Conservation (phyloP, 2,329 filamentous ascomycete genomes). For the Pyricularia grisea region DNA sequence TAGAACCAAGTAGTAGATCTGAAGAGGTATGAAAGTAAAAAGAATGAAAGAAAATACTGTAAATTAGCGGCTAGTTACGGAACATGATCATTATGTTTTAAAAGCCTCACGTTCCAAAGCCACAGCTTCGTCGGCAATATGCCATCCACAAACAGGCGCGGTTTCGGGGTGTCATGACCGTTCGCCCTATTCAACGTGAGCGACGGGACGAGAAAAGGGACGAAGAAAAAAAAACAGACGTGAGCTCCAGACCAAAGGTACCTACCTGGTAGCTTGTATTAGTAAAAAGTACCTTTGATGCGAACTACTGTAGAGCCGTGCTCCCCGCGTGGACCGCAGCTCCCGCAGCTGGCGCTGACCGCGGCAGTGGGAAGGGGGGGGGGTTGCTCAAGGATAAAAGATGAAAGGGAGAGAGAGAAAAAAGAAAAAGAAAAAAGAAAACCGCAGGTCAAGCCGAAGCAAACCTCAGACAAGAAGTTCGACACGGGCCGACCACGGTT, state of each 20-base stretch:
- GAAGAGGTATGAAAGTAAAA: too few relatives aligned
- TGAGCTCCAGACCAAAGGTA: too few relatives aligned
- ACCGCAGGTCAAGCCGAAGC: conserved; percentile 27
- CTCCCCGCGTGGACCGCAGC: neutral
- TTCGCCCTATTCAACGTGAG: too few relatives aligned
- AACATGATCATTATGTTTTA: neutral
- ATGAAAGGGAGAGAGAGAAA: neutral
- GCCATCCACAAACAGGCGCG: neutral
- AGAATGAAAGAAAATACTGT: too few relatives aligned
- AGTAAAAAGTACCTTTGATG: neutral
- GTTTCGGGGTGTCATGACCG: neutral
- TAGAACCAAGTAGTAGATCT: neutral
- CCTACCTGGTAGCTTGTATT: too few relatives aligned
- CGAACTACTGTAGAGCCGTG: neutral
- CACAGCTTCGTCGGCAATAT: neutral
- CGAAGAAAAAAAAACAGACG: neutral
- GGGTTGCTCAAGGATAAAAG: too few relatives aligned
- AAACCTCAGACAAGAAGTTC: conserved; percentile 24
- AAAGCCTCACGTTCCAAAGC: too few relatives aligned
- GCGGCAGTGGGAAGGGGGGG: neutral
- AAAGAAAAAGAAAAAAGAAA: conserved; percentile 1
- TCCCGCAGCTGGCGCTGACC: neutral
- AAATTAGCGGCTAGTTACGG: neutral
- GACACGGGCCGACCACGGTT: conserved; percentile 14
- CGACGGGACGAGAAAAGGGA: neutral